Evolutionary conservation across 805 yeast species (phyloP), one percentile per base, ranked within the genome.

Genomic region (Hanseniaspora meyeri): DNA sequence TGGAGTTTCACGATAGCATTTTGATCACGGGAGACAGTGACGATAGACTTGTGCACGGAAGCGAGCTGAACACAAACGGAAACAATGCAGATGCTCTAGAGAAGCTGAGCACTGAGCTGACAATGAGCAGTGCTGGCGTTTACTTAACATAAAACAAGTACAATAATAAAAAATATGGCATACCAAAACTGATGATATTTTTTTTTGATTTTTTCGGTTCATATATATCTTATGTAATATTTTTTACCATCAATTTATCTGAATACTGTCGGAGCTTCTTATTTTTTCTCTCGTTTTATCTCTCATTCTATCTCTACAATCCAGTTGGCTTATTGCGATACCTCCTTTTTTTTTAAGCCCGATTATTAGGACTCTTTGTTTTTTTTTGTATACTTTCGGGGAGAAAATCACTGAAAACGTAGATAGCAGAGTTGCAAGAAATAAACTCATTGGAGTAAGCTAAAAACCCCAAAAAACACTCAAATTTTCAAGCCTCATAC

Each of bases 21-120:
- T 34, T 53, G 24, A 53, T 53, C 11, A 53, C 57, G 16, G 57
- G 57, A 29, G 38, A 46, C 49, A 32, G 39, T 16, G 49, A 46
- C 8, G 49, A 46, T 12, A 46, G 39, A 32, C 10, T 12, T 34
- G 9, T 3, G 36, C 12, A 27, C n/a, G 19, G n/a, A 14, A 27
- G 37, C 14, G 51, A 37, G 6, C 2, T 20, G 12, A 20, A 27
- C 19, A 49, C 27, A 36, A 27, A 32, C 36, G 48, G 39, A 27
- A 37, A 37, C 32, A 29, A 20, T 20, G n/a, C 37, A 19, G 49
- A 46, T 19, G 38, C 39, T 34, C 4, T 31, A 17, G 49, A 16
- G 10, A 32, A 32, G 14, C 27, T 42, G 31, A 42, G 45, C 31
- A 42, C 49, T 19, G 48, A 45, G 10, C 49, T 46, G 49, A 39